A percentile compares a stretch with the other conserved stretches of the same genome.
Conservation (phyloP, 768 basidiomycete species). For the Sarcodon aspratus region DNA sequence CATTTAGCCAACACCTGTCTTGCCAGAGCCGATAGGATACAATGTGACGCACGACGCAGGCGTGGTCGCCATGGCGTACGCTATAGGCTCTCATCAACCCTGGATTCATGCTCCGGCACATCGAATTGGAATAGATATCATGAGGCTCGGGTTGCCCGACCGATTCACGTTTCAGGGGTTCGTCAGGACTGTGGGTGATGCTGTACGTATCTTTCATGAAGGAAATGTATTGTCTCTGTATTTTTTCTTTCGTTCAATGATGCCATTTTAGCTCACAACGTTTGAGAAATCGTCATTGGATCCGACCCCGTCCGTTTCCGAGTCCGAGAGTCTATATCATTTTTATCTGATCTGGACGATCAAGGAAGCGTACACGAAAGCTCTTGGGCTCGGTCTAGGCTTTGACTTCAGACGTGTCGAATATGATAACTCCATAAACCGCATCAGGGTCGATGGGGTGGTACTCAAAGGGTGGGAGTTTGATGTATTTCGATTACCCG, state of each 20-base stretch:
- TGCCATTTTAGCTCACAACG: constrained; percentile 24
- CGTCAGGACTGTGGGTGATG: constrained; percentile 50
- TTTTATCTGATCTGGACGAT: constrained; percentile 86
- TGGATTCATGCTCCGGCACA: constrained; percentile 44
- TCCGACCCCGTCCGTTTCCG: constrained; percentile 24
- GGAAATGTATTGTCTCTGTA: neutral
- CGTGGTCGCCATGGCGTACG: constrained; percentile 55
- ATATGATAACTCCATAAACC: constrained; percentile 42
- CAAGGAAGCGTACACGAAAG: constrained; percentile 90
- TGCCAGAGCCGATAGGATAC: constrained; percentile 53
- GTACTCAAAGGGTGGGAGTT: constrained; percentile 57
- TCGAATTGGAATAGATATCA: constrained; percentile 66
- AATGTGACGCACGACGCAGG: constrained; percentile 79
- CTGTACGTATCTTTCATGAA: constrained; percentile 28
- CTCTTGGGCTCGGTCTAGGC: constrained; percentile 71
- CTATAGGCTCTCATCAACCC: constrained; percentile 16
- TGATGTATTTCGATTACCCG: constrained; percentile 39
- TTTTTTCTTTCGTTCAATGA: neutral
- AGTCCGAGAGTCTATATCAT: constrained; percentile 39
- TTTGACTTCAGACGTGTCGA: constrained; percentile 75
- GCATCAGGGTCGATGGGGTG: constrained; percentile 48
- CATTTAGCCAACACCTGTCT: constrained; percentile 29
- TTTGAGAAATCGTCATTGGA: constrained; percentile 22
- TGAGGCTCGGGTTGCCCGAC: constrained; percentile 59
- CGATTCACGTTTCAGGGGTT: constrained; percentile 49